Base-by-base conservation (phyloP, 139 green algal genomes). In the Eudorina sp. region DNA sequence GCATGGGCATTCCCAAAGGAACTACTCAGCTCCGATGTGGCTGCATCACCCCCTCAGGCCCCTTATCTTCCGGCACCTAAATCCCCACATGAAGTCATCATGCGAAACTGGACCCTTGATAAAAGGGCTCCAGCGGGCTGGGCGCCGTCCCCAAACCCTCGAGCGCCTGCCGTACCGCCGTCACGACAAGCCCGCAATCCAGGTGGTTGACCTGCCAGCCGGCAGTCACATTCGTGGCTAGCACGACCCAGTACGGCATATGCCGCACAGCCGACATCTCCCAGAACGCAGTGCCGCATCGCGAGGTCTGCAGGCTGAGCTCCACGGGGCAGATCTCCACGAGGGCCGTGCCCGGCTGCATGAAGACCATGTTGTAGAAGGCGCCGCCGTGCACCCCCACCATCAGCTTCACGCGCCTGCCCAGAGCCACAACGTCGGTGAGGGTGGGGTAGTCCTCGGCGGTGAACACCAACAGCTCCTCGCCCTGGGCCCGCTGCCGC, bases 241-340 rank as follows among this genome's bases (percentile, higher is more conserved):
- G 19, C 40, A 79, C 72, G 40, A 19, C 21, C 72, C 72, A 79
- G 72, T 60, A 79, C 40, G 40, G 72, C 72, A 79, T 79, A 25
- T 79, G 58, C 8, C 40, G 40, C 14, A 79, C 41, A 34, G 13
- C 58, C 16, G 40, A 40, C 40, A 40, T 55, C 41, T 79, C 72
- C 72, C 72, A 79, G 58, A 79, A 60, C 41, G 36, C 36, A 9
- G 40, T 41, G 14, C 72, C 72, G 45, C 72, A 79, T 13, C 72
- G 40, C 9, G 72, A 55, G 25, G 36, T 48, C 18, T 16, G 21
- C n/a, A 14, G 18, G 13, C 58, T 18, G 11, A 19, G 16, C 14
- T 40, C 40, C 8, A 60, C 40, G 8, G 72, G 72, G 72, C 72
- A 79, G 2, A 79, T 25, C 72, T 79, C 72, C 40, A 79, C 40